Conservation (phyloP, 31 red algal genomes). For the Odonthalia washingtoniensis region DNA sequence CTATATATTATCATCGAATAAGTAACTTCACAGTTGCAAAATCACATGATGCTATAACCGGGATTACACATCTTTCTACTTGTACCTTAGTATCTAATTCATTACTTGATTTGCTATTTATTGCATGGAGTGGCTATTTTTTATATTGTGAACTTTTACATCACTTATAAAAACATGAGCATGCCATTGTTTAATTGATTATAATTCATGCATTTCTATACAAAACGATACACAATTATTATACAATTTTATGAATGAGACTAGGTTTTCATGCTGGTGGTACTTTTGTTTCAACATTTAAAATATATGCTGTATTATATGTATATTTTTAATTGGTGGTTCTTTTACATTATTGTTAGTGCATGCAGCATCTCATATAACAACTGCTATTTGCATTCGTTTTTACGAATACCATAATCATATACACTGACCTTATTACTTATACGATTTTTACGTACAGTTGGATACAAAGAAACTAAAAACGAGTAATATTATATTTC, state of each 20-base stretch:
- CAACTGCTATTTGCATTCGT: slow-evolving; percentile 58
- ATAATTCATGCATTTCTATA: slow-evolving; percentile 1
- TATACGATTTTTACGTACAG: slow-evolving; percentile 72
- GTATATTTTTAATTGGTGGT: slow-evolving; percentile 59
- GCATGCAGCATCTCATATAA: slow-evolving; percentile 34
- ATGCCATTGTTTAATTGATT: too few species aligned
- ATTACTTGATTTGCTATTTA: slow-evolving; percentile 55
- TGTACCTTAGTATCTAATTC: slow-evolving; percentile 72
- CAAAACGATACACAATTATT: slow-evolving; percentile 5
- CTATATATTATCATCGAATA: slow-evolving; percentile 30
- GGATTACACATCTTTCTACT: slow-evolving; percentile 48
- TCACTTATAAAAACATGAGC: slow-evolving; percentile 52
- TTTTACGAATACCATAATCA: slow-evolving; percentile 50
- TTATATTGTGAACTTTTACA: slow-evolving; percentile 73
- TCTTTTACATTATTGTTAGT: slow-evolving; percentile 61
- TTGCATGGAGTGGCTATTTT: slow-evolving; percentile 74
- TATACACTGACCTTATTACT: slow-evolving; percentile 75
- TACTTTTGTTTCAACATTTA: too few species aligned
- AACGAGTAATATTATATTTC: slow-evolving; percentile 87
- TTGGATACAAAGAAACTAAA: slow-evolving; percentile 76
- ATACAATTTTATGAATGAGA: slow-evolving; percentile 25
- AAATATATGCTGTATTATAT: slow-evolving; percentile 36
- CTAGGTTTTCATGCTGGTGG: slow-evolving; percentile 42
- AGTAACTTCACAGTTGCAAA: slow-evolving; percentile 53
- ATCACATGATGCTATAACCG: slow-evolving; percentile 40